phyloP scores from a whole-genome alignment of 257 asterid genomes.

The Mentha longifolia region DNA sequence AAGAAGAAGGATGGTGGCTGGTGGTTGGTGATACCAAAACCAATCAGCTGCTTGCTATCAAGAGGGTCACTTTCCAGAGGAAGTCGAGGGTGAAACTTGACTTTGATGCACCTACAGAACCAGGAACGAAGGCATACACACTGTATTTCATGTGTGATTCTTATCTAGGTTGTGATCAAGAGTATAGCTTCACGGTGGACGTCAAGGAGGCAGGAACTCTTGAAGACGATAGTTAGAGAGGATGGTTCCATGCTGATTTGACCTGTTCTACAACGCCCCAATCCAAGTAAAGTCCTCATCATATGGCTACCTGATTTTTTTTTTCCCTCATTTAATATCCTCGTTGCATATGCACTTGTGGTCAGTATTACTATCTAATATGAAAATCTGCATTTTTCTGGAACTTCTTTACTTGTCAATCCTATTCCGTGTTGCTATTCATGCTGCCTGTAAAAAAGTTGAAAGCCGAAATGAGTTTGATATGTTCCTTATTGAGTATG shows the following conservation, averaged over 20 bases:
- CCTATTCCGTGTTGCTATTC: not conserved
- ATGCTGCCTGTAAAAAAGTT: not conserved
- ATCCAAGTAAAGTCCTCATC: conserved; percentile 10
- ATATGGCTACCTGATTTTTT: too few relatives aligned
- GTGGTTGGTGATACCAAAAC: conserved; percentile 64
- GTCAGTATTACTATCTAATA: not conserved
- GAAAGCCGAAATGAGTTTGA: not conserved
- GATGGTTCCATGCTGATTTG: not conserved
- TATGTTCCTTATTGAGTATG: too few relatives aligned
- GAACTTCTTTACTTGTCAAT: too few relatives aligned
- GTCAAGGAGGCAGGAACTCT: conserved; percentile 45
- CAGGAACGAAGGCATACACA: conserved; percentile 51
- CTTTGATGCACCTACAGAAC: conserved; percentile 56
- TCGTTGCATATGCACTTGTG: too few relatives aligned
- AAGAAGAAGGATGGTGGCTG: conserved; percentile 63
- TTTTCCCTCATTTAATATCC: too few relatives aligned
- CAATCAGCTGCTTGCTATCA: conserved; percentile 61
- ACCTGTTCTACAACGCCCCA: conserved; percentile 4
- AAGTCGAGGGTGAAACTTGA: conserved; percentile 61
- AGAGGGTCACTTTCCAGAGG: conserved; percentile 61
- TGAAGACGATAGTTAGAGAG: conserved; percentile 38
- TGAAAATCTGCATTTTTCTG: not conserved
- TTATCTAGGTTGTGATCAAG: conserved; percentile 68
- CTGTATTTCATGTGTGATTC: conserved; percentile 69
- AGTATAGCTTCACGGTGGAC: conserved; percentile 52